Base-by-base conservation (phyloP, 495 filamentous ascomycete species). In the Talaromyces adpressus region DNA sequence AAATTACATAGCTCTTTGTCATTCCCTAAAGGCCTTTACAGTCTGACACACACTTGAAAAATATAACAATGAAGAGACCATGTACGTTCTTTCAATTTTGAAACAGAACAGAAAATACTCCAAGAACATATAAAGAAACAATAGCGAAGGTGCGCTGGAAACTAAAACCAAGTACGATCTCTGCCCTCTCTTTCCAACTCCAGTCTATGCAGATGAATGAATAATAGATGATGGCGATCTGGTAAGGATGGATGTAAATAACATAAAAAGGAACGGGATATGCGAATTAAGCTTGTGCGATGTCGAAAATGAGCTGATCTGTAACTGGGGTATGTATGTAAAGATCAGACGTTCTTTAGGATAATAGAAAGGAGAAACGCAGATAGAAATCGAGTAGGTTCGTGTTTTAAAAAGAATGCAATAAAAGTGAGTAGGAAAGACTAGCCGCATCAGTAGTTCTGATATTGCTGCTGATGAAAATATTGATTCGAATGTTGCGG, bases 401-500 rank as follows among this genome's bases (percentile, higher is more conserved):
- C 14, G 3, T 56, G 52, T 49, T 45, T 16, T 27, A 27, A 27
- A 27, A 27, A 2, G 27, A 27, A 27, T 27, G 27, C 27, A 27
- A 27, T 27, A 4, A 27, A 27, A 27, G 27, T 27, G 27, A 27
- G 27, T 27, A 27, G 27, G 27, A 27, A 27, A 2, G 27, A 27
- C 27, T 27, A 27, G 27, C 27, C 3, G 27, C 3, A 14, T 58
- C 27, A 36, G 18, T 58, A 36, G 14, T 34, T 32, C n/a, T 34
- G 30, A 34, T 36, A 58, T 18, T 58, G 27, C 29, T 58, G 56
- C 14, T 36, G 30, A 14, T 58, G 56, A 12, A 58, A 58, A 36
- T 58, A 58, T n/a, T 58, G 56, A 58, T 58, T 58, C 6, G 27
- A 27, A 27, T 56, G 56, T 25, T 58, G 56, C 27, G 27, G 56